Percentiles rank a stretch among this genome's conserved stretches.
phyloP scores from a whole-genome alignment of 345 rosid species.

The Leavenworthia alabamica region DNA sequence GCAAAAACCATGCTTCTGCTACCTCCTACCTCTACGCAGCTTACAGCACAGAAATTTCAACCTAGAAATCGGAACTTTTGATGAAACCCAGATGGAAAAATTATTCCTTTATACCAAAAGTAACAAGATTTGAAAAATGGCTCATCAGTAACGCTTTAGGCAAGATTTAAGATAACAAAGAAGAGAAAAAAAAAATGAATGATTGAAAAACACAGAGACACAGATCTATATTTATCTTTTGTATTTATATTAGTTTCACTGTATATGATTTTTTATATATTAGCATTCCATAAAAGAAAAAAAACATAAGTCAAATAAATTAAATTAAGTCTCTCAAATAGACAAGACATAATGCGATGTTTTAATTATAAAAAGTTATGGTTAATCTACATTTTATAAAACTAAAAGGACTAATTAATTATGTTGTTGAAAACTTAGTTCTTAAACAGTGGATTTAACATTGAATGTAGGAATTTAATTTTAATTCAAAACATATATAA shows the following conservation, averaged over 20 bases:
- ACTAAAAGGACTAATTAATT: background rate
- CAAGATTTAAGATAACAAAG: background rate
- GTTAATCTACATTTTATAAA: background rate
- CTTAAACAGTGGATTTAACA: background rate
- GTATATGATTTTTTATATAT: too few relatives aligned
- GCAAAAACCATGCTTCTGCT: constrained; percentile 29
- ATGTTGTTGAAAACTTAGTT: too few relatives aligned
- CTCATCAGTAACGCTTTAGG: background rate
- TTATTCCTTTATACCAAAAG: background rate
- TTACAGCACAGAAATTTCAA: background rate
- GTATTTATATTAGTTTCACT: background rate
- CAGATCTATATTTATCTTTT: constrained; percentile 10
- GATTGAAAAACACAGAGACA: background rate
- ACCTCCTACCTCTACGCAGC: too few relatives aligned
- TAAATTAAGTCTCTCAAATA: too few relatives aligned
- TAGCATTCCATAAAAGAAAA: too few relatives aligned
- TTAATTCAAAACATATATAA: background rate
- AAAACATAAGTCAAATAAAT: too few relatives aligned
- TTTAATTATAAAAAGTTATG: background rate
- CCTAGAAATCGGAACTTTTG: background rate
- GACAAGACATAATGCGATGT: background rate
- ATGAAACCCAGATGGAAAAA: constrained; percentile 4
- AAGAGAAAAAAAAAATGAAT: background rate
- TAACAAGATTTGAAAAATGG: constrained; percentile 2
- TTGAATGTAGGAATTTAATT: background rate